Evolutionary conservation across 495 filamentous ascomycete species (phyloP), one percentile per base, ranked within the genome.

Genomic region (Hyaloscypha hepaticicola): DNA sequence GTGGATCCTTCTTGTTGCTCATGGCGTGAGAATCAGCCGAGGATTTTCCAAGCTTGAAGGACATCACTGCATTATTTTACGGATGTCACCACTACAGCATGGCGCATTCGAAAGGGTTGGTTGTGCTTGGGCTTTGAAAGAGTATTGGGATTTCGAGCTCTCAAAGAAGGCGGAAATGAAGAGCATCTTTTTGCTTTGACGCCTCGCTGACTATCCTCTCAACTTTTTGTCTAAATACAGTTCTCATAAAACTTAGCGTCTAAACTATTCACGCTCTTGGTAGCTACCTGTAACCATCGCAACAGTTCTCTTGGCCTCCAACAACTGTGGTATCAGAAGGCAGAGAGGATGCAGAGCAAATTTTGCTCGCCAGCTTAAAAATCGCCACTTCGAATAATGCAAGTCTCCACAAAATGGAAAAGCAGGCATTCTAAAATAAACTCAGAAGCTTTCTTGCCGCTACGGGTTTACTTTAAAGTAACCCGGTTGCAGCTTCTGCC

Each of bases 391-490:
- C n/a, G n/a, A n/a, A n/a, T n/a, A n/a, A n/a, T n/a, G n/a, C n/a
- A n/a, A n/a, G n/a, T n/a, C n/a, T n/a, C n/a, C n/a, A n/a, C n/a
- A n/a, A n/a, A n/a, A n/a, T n/a, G n/a, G n/a, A n/a, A n/a, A n/a
- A n/a, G n/a, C n/a, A n/a, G n/a, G n/a, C n/a, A n/a, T n/a, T n/a
- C n/a, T n/a, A n/a, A n/a, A n/a, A n/a, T n/a, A n/a, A n/a, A n/a
- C n/a, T n/a, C n/a, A n/a, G n/a, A n/a, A n/a, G n/a, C n/a, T n/a
- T n/a, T n/a, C n/a, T n/a, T n/a, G n/a, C n/a, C n/a, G n/a, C n/a
- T n/a, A n/a, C n/a, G n/a, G n/a, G n/a, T n/a, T n/a, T 9, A 72
- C 5, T 70, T 79, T 78, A 63, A 78, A 78, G 55, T 76, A 74
- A 6, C 77, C 77, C 58, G 61, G 74, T 66, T 74, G 76, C 51